Base-by-base conservation (phyloP, 1,284 basidiomycete species). In the Schizophyllum commune region DNA sequence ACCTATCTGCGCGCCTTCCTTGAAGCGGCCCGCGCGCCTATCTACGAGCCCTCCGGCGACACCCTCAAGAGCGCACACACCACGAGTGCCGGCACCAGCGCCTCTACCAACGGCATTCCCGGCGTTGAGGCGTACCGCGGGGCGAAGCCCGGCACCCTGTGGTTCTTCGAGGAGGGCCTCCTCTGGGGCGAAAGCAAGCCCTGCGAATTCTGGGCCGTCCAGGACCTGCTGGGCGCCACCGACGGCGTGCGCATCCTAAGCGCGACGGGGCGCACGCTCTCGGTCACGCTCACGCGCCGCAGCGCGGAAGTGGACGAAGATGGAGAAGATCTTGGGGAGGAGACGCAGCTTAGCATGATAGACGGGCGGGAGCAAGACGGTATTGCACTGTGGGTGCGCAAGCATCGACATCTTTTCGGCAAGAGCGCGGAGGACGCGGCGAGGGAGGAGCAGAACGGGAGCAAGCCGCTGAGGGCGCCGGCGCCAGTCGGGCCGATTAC, bases 171-270 rank as follows among this genome's bases (percentile, higher is more conserved):
- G 33, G 73, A 77, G 32, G 89, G 89, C 13, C 78, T 91, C 7
- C 75, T 91, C 6, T 88, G 86, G 82, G 87, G 88, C 53, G 85
- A 86, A 68, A 80, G 80, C 66, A 86, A 86, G 65, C 88, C 88
- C 1, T 88, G 85, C 68, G 85, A 88, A 67, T 91, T 88, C 69
- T 91, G 88, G 83, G 73, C 84, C 4, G 72, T 88, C n/a, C 75
- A 79, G 55, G 82, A 87, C 65, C 69, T 90, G 8, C 70, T 81
- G 1, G 70, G 71, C 52, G 78, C 74, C 60, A 68, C 70, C 20
- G 81, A 83, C 27, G 86, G 83, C n/a, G 73, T 91, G 59, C 74
- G 83, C 59, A 72, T 88, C 27, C 74, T 86, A 57, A 85, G 81
- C 54, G 86, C 85, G 11, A 84, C 83, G 5, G 89, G 89, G 6